Evolutionary conservation across 371 early-diverging fungal species (phyloP).

Genomic region (Lichtheimia ramosa): DNA sequence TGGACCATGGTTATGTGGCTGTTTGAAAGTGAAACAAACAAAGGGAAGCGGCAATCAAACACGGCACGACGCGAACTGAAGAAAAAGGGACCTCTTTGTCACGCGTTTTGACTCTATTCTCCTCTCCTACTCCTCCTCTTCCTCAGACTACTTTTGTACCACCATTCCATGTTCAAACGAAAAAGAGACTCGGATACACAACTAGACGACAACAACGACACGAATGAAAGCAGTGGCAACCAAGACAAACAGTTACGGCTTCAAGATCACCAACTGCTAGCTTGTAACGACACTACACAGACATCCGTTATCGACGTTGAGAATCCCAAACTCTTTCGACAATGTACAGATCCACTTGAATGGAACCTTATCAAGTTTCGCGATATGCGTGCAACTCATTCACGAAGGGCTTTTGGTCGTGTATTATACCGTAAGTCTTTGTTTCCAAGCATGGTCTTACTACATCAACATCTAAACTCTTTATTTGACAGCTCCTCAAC

Average conservation of each 20-base stretch:
- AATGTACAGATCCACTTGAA: not conserved
- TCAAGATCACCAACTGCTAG: not conserved
- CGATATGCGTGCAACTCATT: not conserved
- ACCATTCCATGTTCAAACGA: too few relatives aligned
- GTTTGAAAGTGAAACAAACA: not conserved
- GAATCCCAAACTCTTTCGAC: not conserved
- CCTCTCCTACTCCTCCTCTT: too few relatives aligned
- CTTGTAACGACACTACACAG: too few relatives aligned
- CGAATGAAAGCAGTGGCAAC: not conserved
- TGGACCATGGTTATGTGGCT: conserved; percentile 25
- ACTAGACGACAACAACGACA: too few relatives aligned
- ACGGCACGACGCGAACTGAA: too few relatives aligned
- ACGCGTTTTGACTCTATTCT: too few relatives aligned
- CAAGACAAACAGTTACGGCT: not conserved
- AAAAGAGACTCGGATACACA: too few relatives aligned
- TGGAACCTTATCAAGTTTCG: not conserved
- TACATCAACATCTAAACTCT: not conserved
- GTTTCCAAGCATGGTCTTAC: too few relatives aligned
- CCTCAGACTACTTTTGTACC: too few relatives aligned
- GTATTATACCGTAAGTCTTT: not conserved
- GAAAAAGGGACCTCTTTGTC: too few relatives aligned
- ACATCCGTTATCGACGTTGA: not conserved
- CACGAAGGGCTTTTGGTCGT: not conserved
- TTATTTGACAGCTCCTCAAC: conserved; percentile 4
- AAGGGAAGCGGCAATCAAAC: not conserved